Evolutionary conservation across 352 stramenopile species (phyloP), one percentile per base, ranked within the genome.

Genomic region (Ophiocytium majus): DNA sequence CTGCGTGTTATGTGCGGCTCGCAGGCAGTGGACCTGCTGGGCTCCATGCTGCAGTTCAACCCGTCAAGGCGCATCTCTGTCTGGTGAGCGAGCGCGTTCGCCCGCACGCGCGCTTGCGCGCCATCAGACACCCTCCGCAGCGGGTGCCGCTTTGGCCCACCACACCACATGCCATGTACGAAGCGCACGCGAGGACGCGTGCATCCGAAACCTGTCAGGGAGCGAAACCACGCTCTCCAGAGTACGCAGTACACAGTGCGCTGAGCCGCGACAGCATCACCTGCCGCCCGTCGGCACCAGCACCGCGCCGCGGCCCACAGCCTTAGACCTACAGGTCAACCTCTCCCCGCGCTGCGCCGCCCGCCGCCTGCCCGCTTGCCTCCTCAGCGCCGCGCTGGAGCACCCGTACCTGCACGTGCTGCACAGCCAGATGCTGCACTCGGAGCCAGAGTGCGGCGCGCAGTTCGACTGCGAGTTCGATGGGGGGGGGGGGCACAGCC

Each of bases 391-490:
- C 75, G 94, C 94, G 0, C 86, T 98, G 17, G 87, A 94, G 43
- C 94, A 97, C 76, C 93, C 93, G 71, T 98, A 97, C 84, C 91
- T 98, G 0, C 91, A 93, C 31, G 95, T 95, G 49, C 89, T 98
- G 43, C 95, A 98, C 90, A 94, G 95, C 63, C 88, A 93, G 49
- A 93, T 97, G 75, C 75, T 81, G 31, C 19, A 81, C 28, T 10
- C 75, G 5, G 75, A 81, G 36, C 75, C 75, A 5, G 75, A 49
- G 19, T 81, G 75, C 75, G 19, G 49, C 36, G 75, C 28, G 14
- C 5, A 50, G 1, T 81, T 81, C 49, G 75, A 81, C 36, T 81
- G 19, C 50, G 75, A 33, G 36, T 81, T 81, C 50, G 32, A 81
- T 5, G 49, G 49, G 5, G 9, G 17, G 36, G 35, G 49, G 5